Evolutionary conservation across 2,329 filamentous ascomycete genomes (phyloP), one percentile per base, ranked within the genome.

Genomic region (Leptographium wingfieldii): DNA sequence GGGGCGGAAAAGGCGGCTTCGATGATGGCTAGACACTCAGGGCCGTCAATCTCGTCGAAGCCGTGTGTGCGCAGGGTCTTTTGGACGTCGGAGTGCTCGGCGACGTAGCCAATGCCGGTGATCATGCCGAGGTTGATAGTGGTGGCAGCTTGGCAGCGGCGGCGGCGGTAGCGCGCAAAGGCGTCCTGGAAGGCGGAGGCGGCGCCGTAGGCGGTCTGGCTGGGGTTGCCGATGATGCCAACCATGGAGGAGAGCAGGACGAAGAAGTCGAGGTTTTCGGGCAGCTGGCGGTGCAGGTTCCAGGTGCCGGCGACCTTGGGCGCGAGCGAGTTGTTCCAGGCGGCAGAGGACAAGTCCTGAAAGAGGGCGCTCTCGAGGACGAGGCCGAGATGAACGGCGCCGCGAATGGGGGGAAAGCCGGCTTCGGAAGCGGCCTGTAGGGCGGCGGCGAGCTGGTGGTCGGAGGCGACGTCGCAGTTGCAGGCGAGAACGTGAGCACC

Each of bases 131-230:
- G 67, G 58, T 78, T 68, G 6, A 79, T 66, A 0, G 67, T 63
- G 12, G 68, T 64, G 12, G 72, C 76, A 0, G 67, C 63, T 1
- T 74, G 67, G 3, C 73, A 72, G 1, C 65, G 67, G 1, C 35
- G 48, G 2, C 65, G 65, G 3, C 75, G 71, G 61, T 72, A 74
- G 11, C 62, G 61, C 4, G 71, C 71, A 43, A 77, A 71, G 2
- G 70, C 68, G 56, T 76, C 72, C 27, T 75, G 66, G 67, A 73
- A 77, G 4, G 69, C 63, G 60, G 76, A 77, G 11, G 67, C 74
- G 0, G 74, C 72, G 1, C 70, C 67, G 59, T 78, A 77, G 59
- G 74, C 75, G 33, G 70, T 66, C 58, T 77, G 74, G 2, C 68
- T 69, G n/a, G 68, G 67, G 51, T 68, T 68, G 6, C 72, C 73